Percentiles rank a stretch among this genome's conserved stretches.
Evolutionary conservation across 164 flowering plant genomes (phyloP).

Genomic region (Santalum album): DNA sequence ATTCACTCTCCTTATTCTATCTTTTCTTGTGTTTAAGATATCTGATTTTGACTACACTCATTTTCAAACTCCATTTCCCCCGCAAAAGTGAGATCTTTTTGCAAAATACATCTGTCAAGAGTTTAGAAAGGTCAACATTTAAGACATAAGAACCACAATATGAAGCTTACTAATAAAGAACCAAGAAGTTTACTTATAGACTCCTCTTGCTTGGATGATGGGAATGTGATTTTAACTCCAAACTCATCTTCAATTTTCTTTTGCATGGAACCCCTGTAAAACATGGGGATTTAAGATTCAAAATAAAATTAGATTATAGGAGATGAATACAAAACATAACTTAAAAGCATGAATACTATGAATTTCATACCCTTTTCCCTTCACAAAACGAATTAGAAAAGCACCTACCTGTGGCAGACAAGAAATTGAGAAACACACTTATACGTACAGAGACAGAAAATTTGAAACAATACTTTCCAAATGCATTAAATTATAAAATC

Average conservation of each 20-base stretch:
- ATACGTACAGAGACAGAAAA: too few species aligned
- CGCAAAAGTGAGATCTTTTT: too few species aligned
- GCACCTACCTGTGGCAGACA: constrained; percentile 48
- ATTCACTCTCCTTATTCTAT: too few species aligned
- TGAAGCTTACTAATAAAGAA: background rate
- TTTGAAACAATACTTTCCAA: too few species aligned
- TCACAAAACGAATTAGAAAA: constrained; percentile 55
- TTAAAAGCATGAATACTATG: background rate
- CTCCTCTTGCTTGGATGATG: constrained; percentile 50
- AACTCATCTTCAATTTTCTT: constrained; percentile 52
- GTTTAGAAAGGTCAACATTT: too few species aligned
- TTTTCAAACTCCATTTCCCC: too few species aligned
- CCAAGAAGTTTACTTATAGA: constrained; percentile 36
- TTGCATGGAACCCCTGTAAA: constrained; percentile 60
- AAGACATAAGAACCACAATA: background rate
- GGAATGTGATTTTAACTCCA: constrained; percentile 60
- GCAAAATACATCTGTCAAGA: too few species aligned
- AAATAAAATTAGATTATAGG: background rate
- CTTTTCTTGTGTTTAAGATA: too few species aligned
- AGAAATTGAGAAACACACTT: background rate
- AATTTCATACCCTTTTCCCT: constrained; percentile 58
- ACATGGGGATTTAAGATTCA: too few species aligned
- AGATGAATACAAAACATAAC: background rate
- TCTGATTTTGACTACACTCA: too few species aligned
- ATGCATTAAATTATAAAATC: too few species aligned